Evolutionary conservation across 805 yeast species (phyloP).

Genomic region (Lachancea dasiensis): DNA sequence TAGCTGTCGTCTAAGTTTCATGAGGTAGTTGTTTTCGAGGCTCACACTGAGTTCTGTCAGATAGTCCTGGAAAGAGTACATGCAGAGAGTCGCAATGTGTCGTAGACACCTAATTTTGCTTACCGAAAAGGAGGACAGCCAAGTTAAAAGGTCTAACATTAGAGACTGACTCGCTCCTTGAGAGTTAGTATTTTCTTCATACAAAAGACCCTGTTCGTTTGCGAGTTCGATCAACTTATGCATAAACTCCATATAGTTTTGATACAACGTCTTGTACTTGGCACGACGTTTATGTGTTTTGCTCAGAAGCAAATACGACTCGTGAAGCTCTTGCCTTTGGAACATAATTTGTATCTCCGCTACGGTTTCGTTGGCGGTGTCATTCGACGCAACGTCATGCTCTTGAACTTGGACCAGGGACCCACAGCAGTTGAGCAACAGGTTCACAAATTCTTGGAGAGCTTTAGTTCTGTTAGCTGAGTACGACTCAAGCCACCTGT

Average conservation of each 20-base stretch:
- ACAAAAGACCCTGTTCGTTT: constrained; percentile 58
- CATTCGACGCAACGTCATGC: constrained; percentile 69
- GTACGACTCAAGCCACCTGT: constrained; percentile 55
- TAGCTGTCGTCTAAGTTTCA: constrained; percentile 36
- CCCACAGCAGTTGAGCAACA: constrained; percentile 66
- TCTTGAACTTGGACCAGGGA: constrained; percentile 58
- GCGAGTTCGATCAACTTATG: constrained; percentile 44
- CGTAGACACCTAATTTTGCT: constrained; percentile 67
- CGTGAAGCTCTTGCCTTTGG: constrained; percentile 55
- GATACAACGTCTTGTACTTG: constrained; percentile 41
- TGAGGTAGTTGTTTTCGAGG: constrained; percentile 33
- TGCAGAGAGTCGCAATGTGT: constrained; percentile 53
- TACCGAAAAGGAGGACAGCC: constrained; percentile 72
- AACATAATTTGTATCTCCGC: constrained; percentile 64
- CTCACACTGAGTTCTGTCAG: constrained; percentile 46
- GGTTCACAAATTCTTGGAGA: constrained; percentile 58
- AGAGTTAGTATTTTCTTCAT: constrained; percentile 27
- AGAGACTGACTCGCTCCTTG: constrained; percentile 26
- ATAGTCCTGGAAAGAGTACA: constrained; percentile 54
- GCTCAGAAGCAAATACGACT: constrained; percentile 58
- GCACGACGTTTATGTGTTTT: constrained; percentile 39
- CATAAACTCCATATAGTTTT: constrained; percentile 52
- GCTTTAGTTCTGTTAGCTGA: constrained; percentile 41
- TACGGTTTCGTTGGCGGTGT: constrained; percentile 66
- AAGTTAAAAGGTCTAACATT: constrained; percentile 51